Evolutionary conservation across 208 protist species (phyloP), one percentile per base, ranked within the genome.

Genomic region (Vickermania spadyakhi): DNA sequence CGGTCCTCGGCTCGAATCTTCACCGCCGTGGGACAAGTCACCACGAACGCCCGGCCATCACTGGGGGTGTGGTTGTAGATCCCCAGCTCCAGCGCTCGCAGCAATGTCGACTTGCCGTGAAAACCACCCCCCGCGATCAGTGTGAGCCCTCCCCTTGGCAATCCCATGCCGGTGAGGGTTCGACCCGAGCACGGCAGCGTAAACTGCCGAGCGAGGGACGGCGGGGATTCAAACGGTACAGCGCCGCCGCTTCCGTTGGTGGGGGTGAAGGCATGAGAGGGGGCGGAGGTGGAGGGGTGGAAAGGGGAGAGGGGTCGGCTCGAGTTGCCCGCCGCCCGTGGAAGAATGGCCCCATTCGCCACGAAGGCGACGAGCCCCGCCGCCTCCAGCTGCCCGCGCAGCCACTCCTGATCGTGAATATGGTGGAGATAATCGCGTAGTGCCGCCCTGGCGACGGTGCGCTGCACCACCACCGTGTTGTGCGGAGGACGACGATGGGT

Each of bases 51-150:
- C 13, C 96, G 81, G 1, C 96, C 94, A 67, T 98, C 96, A 26
- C 86, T 84, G 2, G 86, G 86, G 23, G 94, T 57, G 64, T 98
- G 89, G 73, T 98, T 97, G 77, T 98, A 98, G 23, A 98, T 75
- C 2, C 94, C 96, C 0, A 97, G 66, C 64, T 97, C 79, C 5
- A 97, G 72, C 41, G 92, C 91, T 4, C 81, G 64, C 55, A 98
- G 69, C 36, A 98, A 71, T 7, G 97, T 98, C 0, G 87, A 96
- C 85, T 98, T 98, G 14, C 93, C 91, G 67, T 97, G 91, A 63
- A 96, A 97, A n/a, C 92, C 94, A 5, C 94, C 94, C 31, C 97
- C 97, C 0, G 95, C 91, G 29, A 98, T 97, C 7, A 98, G 77
- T 1, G 94, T 98, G 23, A 98, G 73, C 4, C 97, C 97, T 18